These are phyloP conservation scores for Ilyonectria sp. DNA, from an alignment of 2,329 filamentous ascomycete genomes.

Conservation along the genomic window DNA sequence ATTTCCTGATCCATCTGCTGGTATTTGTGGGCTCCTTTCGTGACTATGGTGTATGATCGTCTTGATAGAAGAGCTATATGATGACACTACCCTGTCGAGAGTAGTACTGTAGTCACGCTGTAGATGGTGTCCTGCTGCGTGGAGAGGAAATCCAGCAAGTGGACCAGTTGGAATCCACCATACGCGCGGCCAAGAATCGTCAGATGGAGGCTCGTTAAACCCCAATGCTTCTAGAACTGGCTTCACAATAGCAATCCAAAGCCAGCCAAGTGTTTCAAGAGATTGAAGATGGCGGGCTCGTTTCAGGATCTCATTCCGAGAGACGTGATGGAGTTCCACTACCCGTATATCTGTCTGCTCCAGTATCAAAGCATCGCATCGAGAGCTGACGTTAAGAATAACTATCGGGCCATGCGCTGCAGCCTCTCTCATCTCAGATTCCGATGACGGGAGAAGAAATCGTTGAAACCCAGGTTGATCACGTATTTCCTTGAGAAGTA, in stretches of 20 bases:
- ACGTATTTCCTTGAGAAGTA: background rate
- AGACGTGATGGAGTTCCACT: background rate
- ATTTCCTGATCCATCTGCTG: no score
- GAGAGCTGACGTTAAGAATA: background rate
- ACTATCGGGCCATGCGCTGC: background rate
- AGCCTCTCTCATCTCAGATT: background rate
- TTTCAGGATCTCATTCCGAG: background rate
- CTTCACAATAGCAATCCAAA: background rate
- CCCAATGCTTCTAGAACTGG: background rate
- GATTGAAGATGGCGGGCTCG: background rate
- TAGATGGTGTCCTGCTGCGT: background rate
- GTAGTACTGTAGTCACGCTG: no score
- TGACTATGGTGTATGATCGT: no score
- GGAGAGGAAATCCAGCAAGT: slow-evolving; percentile 1
- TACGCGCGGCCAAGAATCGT: slow-evolving; percentile 2
- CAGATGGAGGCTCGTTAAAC: background rate
- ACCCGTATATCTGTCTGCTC: background rate
- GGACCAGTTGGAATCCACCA: slow-evolving; percentile 17
- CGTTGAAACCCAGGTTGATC: background rate
- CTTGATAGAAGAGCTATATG: no score
- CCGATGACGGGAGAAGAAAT: background rate
- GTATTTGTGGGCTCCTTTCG: no score
- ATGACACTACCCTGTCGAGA: no score
- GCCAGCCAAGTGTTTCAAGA: background rate
- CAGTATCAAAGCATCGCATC: slow-evolving; percentile 6